Percentiles rank a stretch among this genome's conserved stretches.
phyloP scores from a whole-genome alignment of 169 alveolate genomes.

The Plasmodium relictum region DNA sequence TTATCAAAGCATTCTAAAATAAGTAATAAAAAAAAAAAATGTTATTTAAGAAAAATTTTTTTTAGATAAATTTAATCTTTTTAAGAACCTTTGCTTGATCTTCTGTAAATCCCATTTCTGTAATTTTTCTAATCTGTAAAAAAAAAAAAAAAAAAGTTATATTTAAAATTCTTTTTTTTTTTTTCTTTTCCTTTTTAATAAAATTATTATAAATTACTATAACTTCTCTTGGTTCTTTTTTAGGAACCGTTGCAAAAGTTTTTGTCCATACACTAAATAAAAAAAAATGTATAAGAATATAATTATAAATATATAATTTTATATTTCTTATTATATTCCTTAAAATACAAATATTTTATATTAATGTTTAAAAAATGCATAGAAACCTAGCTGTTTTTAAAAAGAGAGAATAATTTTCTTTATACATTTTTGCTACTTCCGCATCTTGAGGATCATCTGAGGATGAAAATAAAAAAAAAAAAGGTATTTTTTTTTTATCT shows the following conservation, averaged over 20 bases:
- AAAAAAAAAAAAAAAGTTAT: not conserved
- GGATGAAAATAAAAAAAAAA: not conserved
- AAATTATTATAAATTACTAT: slow-evolving; percentile 24
- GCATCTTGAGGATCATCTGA: slow-evolving; percentile 93
- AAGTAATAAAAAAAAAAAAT: slow-evolving; percentile 23
- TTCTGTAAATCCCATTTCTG: slow-evolving; percentile 87
- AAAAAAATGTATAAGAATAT: not conserved
- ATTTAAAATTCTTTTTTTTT: slow-evolving; percentile 29
- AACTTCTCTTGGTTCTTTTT: slow-evolving; percentile 62
- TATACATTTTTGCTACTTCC: slow-evolving; percentile 92
- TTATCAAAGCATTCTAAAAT: slow-evolving; percentile 83
- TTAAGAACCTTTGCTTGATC: slow-evolving; percentile 82
- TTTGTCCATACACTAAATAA: slow-evolving; percentile 84
- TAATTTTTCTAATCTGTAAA: slow-evolving; percentile 78
- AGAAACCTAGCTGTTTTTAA: slow-evolving; percentile 87
- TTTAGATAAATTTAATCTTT: not conserved
- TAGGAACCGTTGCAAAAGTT: slow-evolving; percentile 82
- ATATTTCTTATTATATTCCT: not conserved
- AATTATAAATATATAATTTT: not conserved
- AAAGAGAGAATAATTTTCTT: slow-evolving; percentile 83
- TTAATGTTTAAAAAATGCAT: not conserved
- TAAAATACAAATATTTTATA: not conserved
- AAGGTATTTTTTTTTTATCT: too few relatives aligned
- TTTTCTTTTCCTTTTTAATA: slow-evolving; percentile 53
- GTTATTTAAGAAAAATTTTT: not conserved